Conservation (phyloP, 306 rosid species). For the Prosopis cineraria region DNA sequence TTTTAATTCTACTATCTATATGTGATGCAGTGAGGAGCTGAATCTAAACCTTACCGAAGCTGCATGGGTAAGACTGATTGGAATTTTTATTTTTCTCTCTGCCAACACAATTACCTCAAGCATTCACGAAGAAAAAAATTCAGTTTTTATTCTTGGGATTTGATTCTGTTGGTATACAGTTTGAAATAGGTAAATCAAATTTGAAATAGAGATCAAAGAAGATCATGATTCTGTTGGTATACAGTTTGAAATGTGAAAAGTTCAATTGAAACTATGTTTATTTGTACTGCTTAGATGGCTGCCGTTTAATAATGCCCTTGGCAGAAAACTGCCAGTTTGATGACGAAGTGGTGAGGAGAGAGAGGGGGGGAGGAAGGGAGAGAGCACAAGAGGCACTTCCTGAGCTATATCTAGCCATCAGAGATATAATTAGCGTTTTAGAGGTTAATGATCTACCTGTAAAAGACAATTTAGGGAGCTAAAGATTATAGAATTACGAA, state of each 20-base stretch:
- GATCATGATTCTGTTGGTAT: not conserved
- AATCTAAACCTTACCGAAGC: constrained; percentile 89
- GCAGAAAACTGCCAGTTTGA: not conserved
- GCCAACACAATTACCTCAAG: constrained; percentile 19
- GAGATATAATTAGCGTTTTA: not conserved
- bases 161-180: too few relatives aligned
- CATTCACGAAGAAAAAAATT: not conserved
- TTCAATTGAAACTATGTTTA: not conserved
- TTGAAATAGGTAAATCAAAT: not conserved
- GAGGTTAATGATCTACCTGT: not conserved
- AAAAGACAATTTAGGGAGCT: not conserved
- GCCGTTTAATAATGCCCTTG: not conserved
- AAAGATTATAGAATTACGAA: not conserved
- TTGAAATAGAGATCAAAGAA: not conserved
- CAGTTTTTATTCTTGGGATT: constrained; percentile 6
- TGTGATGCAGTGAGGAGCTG: constrained; percentile 86
- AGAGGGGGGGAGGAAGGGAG: not conserved
- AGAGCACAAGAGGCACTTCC: not conserved
- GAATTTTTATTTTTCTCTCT: constrained; percentile 12
- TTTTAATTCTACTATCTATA: constrained; percentile 37
- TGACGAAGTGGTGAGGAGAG: not conserved
- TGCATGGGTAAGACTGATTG: constrained; percentile 75
- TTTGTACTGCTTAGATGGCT: not conserved
- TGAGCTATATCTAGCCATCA: not conserved
- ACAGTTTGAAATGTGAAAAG: not conserved